Conservation (phyloP, 2,329 filamentous ascomycete genomes). For the Paracamarosporium sp. region DNA sequence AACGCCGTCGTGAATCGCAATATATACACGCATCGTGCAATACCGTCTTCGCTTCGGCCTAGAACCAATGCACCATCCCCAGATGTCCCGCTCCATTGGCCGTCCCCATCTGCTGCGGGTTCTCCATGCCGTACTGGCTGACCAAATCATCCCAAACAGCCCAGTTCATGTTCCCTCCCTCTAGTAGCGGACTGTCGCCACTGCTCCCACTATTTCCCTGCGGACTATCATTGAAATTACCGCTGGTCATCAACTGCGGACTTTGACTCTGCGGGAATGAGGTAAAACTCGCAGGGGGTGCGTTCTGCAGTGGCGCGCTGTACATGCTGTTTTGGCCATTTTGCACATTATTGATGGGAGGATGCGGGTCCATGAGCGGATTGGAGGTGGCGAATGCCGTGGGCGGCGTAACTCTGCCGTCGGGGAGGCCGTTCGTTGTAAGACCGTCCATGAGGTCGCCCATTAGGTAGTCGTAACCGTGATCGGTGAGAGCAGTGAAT, state of each 20-base stretch:
- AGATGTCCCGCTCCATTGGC: conserved; percentile 24
- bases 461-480: conserved; percentile 37
- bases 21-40: not conserved
- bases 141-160: conserved; percentile 58
- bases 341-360: not conserved
- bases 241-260: conserved; percentile 15
- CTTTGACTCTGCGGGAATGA: conserved; percentile 5
- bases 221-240: conserved; percentile 32
- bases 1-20: not conserved
- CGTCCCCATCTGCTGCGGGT: conserved; percentile 17
- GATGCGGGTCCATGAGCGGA: not conserved
- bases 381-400: not conserved
- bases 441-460: conserved; percentile 34
- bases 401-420: not conserved
- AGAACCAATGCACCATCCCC: conserved; percentile 38
- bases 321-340: not conserved
- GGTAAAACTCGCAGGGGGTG: not conserved
- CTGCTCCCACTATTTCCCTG: conserved; percentile 15
- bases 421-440: conserved; percentile 8
- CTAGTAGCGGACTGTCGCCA: conserved; percentile 36
- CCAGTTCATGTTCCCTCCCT: conserved; percentile 54
- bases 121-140: conserved; percentile 54
- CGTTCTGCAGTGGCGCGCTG: not conserved
- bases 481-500: conserved; percentile 27
- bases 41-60: not conserved